Percentiles rank a stretch among this genome's conserved stretches.
Evolutionary conservation across 768 basidiomycete genomes (phyloP).

Genomic region (Cystofilobasidium macerans): DNA sequence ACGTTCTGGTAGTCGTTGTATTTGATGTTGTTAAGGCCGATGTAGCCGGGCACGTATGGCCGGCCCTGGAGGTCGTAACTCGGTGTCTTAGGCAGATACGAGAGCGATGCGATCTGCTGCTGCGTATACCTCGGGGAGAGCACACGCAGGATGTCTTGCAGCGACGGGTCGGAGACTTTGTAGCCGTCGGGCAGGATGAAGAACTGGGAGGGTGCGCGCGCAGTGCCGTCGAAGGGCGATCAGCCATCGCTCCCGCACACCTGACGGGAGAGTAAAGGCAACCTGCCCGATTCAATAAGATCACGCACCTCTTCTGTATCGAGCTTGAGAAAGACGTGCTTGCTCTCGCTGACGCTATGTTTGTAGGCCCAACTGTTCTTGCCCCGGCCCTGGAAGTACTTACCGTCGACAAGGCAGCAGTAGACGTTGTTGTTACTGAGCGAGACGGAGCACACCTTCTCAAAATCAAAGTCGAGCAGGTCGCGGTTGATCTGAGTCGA

Average conservation of each 20-base stretch:
- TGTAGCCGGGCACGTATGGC: slow-evolving; percentile 81
- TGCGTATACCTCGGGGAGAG: slow-evolving; percentile 76
- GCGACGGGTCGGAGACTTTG: slow-evolving; percentile 85
- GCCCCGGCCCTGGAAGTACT: slow-evolving; percentile 96
- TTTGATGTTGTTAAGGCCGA: slow-evolving; percentile 97
- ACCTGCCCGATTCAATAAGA: not conserved
- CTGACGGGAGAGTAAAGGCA: no score
- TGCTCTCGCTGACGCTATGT: slow-evolving; percentile 94
- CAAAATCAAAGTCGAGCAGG: slow-evolving; percentile 94
- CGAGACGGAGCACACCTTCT: slow-evolving; percentile 95
- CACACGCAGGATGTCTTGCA: slow-evolving; percentile 88
- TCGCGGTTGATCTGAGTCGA: slow-evolving; percentile 73
- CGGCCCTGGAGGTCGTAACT: slow-evolving; percentile 75
- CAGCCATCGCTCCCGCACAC: no score
- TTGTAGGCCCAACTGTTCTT: slow-evolving; percentile 88
- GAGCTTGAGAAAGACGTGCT: slow-evolving; percentile 95
- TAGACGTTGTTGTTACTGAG: slow-evolving; percentile 95
- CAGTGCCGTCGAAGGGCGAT: no score
- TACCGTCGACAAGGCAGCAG: slow-evolving; percentile 93
- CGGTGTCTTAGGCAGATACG: slow-evolving; percentile 44
- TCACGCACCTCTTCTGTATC: slow-evolving; percentile 74
- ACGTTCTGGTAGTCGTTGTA: slow-evolving; percentile 96
- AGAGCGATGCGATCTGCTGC: slow-evolving; percentile 42
- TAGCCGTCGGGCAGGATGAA: slow-evolving; percentile 97
- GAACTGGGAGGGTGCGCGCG: slow-evolving; percentile 48